Base-by-base conservation (phyloP, 1,284 basidiomycete species). In the Ustilago loliicola region DNA sequence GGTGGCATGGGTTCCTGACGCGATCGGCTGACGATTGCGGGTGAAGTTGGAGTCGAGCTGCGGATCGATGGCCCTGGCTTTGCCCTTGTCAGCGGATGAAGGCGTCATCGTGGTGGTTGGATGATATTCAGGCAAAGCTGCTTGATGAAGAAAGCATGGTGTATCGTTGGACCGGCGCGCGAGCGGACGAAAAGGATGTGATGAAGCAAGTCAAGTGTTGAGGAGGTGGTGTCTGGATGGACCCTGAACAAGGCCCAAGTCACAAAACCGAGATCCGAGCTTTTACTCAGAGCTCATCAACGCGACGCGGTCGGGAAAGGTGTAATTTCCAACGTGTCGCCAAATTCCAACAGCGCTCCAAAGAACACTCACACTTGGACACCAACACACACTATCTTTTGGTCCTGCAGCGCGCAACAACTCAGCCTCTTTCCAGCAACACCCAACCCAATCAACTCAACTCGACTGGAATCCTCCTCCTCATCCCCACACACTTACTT, bases 241-340 rank as follows among this genome's bases (percentile, higher is more conserved):
- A 62, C 66, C 66, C 66, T 66, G 60, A 45, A 29, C 2, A 17
- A 3, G 29, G 25, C 23, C 7, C n/a, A 25, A 11, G 10, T 6
- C 36, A 27, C 21, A 40, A 51, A 38, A 8, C 64, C 70, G 63
- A 66, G 29, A 45, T 63, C 61, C 70, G 70, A 60, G 23, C 21
- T 42, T 29, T 29, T 36, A n/a, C 5, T 17, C 5, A 1, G 29
- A 21, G 13, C 27, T 54, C 36, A 70, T 76, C 73, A 76, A 76
- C 73, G 73, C 73, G 73, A 76, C 73, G 73, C 73, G 72, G 21
- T 45, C 17, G 6, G 17, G 13, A 15, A 19, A 17, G 6, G 19
- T 40, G n/a, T 11, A 8, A 21, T 7, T 17, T n/a, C n/a, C n/a
- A 45, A n/a, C 42, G 21, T 21, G 42, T 21, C 48, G 13, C 10